A percentile compares a stretch with the other conserved stretches of the same genome.
These are phyloP conservation scores for Pythium grandisporangium DNA, from an alignment of 352 stramenopile species.

Conservation along the genomic window DNA sequence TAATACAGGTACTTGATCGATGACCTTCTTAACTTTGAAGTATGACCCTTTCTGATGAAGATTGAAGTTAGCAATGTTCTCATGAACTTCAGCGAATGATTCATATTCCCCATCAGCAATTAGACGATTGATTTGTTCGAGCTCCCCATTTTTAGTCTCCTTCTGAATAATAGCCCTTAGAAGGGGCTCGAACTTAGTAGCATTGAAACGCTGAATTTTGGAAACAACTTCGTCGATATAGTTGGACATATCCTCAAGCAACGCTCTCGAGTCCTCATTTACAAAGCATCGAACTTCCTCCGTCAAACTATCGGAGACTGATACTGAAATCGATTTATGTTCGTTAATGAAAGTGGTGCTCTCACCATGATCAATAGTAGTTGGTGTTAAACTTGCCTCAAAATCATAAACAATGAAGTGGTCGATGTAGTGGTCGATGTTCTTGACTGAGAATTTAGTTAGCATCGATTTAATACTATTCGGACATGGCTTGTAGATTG, in stretches of 20 bases:
- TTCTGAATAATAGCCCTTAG: conserved; percentile 1
- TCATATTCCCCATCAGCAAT: no score
- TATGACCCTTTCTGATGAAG: no score
- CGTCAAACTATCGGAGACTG: conserved; percentile 3
- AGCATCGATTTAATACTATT: not conserved
- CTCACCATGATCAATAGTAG: not conserved
- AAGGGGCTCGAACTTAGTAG: conserved; percentile 2
- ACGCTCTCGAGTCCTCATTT: not conserved
- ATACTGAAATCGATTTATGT: conserved; percentile 4
- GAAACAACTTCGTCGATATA: not conserved
- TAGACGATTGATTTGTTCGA: no score
- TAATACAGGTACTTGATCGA: conserved; percentile 4
- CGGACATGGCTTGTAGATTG: not conserved
- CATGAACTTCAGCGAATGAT: no score
- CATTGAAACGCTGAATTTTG: conserved; percentile 1
- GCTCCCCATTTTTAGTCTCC: not conserved
- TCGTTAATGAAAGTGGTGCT: not conserved
- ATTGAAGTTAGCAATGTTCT: no score
- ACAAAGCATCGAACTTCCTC: conserved; percentile 2
- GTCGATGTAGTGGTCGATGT: not conserved
- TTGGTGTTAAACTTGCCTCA: not conserved
- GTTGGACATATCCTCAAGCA: conserved; percentile 5
- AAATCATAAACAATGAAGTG: conserved; percentile 4
- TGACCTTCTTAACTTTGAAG: conserved; percentile 1
- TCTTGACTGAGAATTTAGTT: not conserved